phyloP scores from a whole-genome alignment of 768 basidiomycete species.

The Tulasnella sp. region DNA sequence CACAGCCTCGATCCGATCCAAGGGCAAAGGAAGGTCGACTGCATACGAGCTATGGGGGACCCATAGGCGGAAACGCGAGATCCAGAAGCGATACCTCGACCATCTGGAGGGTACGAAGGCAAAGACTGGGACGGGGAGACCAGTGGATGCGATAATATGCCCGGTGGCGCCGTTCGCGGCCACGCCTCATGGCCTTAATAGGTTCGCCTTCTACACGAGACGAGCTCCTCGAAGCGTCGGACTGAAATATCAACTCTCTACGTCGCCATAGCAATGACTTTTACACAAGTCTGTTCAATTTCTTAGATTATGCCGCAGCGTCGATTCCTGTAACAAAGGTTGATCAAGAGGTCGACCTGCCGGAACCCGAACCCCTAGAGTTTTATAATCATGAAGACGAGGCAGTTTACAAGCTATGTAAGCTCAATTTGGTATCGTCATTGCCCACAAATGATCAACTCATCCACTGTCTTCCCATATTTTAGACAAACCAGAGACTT shows the following conservation, averaged over 20 bases:
- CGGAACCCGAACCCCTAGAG: constrained; percentile 31
- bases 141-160: constrained; percentile 64
- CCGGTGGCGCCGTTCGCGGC: constrained; percentile 53
- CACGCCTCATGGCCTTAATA: constrained; percentile 50
- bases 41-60: constrained; percentile 61
- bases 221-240: background rate
- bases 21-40: constrained; percentile 24
- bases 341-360: constrained; percentile 42
- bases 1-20: background rate
- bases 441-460: background rate
- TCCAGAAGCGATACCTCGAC: constrained; percentile 49
- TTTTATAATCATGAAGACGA: constrained; percentile 44
- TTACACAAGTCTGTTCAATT: constrained; percentile 59
- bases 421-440: constrained; percentile 21
- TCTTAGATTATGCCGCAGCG: constrained; percentile 53
- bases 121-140: constrained; percentile 54
- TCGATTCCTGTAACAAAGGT: constrained; percentile 57
- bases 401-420: constrained; percentile 44
- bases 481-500: constrained; percentile 48
- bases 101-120: constrained; percentile 47
- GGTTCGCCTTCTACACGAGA: constrained; percentile 26
- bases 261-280: constrained; percentile 30
- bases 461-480: background rate
- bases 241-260: background rate
- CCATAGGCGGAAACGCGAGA: constrained; percentile 39